Base-by-base conservation (phyloP, 75 land plant genomes). In the Sequoiadendron giganteum region DNA sequence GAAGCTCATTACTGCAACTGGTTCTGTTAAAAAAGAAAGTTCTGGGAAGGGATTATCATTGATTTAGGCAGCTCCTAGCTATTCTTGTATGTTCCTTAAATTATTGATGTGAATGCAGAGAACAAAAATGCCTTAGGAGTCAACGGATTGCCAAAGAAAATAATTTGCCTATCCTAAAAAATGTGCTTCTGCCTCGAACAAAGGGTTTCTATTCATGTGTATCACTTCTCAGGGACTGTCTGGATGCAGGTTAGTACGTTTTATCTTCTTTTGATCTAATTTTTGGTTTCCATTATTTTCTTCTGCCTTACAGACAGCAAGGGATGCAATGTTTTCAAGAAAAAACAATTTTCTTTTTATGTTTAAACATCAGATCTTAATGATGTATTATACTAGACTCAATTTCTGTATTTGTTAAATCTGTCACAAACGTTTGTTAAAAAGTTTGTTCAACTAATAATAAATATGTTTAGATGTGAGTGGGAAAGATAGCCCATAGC, bases 141-240 rank as follows among this genome's bases (percentile, higher is more conserved):
- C 96, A 97, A 84, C 86, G 91, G 45, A 92, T 89, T 92, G 99
- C 99, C n/a, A 90, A 94, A 88, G 93, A 95, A 72, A 90, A 93
- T 86, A 94, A 97, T 45, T 88, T 95, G 58, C 97, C 99, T 5
- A 61, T 90, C 32, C 91, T 97, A 8, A 89, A 95, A 42, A 89
- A 98, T 92, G 96, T 98, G 82, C 92, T 98, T 54, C 91, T 96
- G 80, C 99, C 99, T 19, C 94, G 95, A 87, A 90, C 95, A 87
- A 97, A 93, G 85, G 99, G 99, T 28, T 97, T 97, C 79, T 86
- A 42, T 87, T 92, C 95, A 61, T 97, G 99, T 90, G 72, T 97
- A 87, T 90, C 92, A 83, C 90, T 83, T 49, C 91, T 98, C 30
- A 93, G 93, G 75, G 88, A 86, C 84, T 95, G 97, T 21, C 84